Evolutionary conservation across 2,329 filamentous ascomycete species (phyloP).

Genomic region (Cytospora mali): DNA sequence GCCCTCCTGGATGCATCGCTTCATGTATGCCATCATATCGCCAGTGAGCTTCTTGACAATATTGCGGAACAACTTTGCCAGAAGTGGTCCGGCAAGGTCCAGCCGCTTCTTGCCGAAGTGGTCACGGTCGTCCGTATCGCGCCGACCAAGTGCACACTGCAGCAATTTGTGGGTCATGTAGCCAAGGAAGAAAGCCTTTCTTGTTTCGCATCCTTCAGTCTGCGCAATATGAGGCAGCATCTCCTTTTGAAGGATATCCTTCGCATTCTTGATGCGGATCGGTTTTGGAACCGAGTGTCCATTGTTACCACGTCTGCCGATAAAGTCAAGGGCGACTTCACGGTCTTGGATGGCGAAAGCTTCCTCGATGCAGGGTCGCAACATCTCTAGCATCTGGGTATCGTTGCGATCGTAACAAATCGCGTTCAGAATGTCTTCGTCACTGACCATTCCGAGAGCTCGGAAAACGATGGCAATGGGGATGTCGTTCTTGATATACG

Average conservation of each 20-base stretch:
- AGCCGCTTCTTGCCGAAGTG: conserved; percentile 99
- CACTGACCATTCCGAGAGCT: conserved; percentile 91
- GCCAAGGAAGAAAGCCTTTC: conserved; percentile 96
- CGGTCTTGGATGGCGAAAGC: conserved; percentile 95
- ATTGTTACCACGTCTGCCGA: conserved; percentile 82
- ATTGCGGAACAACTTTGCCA: conserved; percentile 94
- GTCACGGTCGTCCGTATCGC: conserved; percentile 95
- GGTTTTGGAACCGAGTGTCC: conserved; percentile 75
- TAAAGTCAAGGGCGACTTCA: conserved; percentile 91
- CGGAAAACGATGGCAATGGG: conserved; percentile 96
- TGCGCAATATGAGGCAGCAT: conserved; percentile 96
- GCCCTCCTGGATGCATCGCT: conserved; percentile 87
- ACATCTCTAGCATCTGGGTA: conserved; percentile 95
- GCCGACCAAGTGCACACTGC: conserved; percentile 88
- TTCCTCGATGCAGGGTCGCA: conserved; percentile 96
- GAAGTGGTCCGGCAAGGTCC: conserved; percentile 88
- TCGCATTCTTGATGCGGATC: conserved; percentile 87
- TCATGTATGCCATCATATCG: conserved; percentile 88
- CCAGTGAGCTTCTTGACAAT: conserved; percentile 89
- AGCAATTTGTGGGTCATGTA: conserved; percentile 98
- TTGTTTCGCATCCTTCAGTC: conserved; percentile 88
- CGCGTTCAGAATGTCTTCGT: conserved; percentile 96
- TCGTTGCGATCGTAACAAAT: conserved; percentile 96
- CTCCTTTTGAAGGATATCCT: conserved; percentile 96
- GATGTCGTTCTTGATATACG: conserved; percentile 91